Base-by-base conservation (phyloP, 139 green algal genomes). In the Gonium pectorale region DNA sequence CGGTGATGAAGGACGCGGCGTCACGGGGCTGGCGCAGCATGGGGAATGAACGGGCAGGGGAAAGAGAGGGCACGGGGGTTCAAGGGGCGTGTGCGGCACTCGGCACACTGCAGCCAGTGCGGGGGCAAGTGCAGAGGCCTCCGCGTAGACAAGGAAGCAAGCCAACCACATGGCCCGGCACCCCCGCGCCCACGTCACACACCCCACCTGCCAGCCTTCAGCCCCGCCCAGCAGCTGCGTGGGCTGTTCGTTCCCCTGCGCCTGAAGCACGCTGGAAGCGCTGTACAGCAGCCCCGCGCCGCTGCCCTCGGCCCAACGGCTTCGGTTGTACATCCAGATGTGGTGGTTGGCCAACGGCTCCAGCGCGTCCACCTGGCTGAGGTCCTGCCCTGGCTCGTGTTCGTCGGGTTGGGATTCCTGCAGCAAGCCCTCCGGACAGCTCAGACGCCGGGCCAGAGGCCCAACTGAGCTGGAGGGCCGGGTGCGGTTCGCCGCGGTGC, bases 261-360 rank as follows among this genome's bases (percentile, higher is more conserved):
- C 21, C 22, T 49, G 24, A 31, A 85, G 44, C 0, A 64, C 79
- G 2, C 15, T 35, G 0, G 66, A 27, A 7, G 79, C 46, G 35
- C 46, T 56, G 64, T 85, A 85, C n/a, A 85, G 59, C 43, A 83
- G 63, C 31, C 77, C 77, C n/a, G 46, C n/a, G n/a, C 27, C 59
- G 60, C 75, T n/a, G 29, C 17, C 38, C 31, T 82, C 59, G 22
- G 41, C 68, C 38, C 40, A 73, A 15, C 75, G 77, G 9, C 31
- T 33, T 19, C 62, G 62, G 31, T 46, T 62, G 43, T 31, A 31
- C 62, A 74, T 71, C 75, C 75, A 82, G 40, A 62, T 40, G 59
- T 59, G 40, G 59, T 83, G 77, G 77, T 73, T 83, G 31, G 77
- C 77, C 62, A 83, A 41, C 8, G 79, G 79, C 46, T 85, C 79